These are phyloP conservation scores for Helenozyma rhizophorensis DNA, from an alignment of 805 yeast species.

Conservation along the genomic window DNA sequence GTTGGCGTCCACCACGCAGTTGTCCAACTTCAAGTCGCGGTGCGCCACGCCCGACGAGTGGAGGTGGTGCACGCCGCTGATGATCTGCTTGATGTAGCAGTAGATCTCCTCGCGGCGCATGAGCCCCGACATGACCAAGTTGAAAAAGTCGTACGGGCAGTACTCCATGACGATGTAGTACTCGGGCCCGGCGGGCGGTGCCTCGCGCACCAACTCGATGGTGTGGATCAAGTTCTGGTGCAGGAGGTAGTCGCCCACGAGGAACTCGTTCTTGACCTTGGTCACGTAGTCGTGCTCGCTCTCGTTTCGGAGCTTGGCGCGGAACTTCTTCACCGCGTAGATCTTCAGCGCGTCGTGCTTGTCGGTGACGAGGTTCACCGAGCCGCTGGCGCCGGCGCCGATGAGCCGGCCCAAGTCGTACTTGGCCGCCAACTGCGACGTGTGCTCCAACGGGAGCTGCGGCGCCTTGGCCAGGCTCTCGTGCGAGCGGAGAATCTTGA, in stretches of 20 bases:
- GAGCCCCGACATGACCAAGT: conserved; percentile 84
- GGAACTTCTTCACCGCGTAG: conserved; percentile 85
- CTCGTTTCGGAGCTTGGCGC: conserved; percentile 61
- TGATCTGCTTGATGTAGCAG: conserved; percentile 81
- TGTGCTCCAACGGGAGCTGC: conserved; percentile 6
- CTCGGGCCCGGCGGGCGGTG: conserved; percentile 16
- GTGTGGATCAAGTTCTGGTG: conserved; percentile 82
- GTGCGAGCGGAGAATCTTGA: conserved; percentile 42
- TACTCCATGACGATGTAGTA: conserved; percentile 86
- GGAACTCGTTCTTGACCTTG: conserved; percentile 78
- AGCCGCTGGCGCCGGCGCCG: conserved; percentile 95
- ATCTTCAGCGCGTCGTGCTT: conserved; percentile 48
- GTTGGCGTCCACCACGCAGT: conserved; percentile 72
- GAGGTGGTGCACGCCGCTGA: conserved; percentile 68
- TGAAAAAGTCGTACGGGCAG: conserved; percentile 87
- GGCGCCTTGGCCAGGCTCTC: conserved; percentile 6
- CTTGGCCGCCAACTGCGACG: conserved; percentile 37
- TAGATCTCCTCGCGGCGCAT: conserved; percentile 66
- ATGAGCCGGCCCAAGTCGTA: conserved; percentile 70
- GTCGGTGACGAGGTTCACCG: conserved; percentile 74
- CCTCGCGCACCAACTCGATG: conserved; percentile 69
- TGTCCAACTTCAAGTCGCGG: conserved; percentile 87
- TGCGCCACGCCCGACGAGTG: conserved; percentile 87
- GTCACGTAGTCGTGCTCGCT: conserved; percentile 63
- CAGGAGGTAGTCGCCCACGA: conserved; percentile 66